Evolutionary conservation across 306 rosid genomes (phyloP).

Genomic region (Lathyrus sativus): DNA sequence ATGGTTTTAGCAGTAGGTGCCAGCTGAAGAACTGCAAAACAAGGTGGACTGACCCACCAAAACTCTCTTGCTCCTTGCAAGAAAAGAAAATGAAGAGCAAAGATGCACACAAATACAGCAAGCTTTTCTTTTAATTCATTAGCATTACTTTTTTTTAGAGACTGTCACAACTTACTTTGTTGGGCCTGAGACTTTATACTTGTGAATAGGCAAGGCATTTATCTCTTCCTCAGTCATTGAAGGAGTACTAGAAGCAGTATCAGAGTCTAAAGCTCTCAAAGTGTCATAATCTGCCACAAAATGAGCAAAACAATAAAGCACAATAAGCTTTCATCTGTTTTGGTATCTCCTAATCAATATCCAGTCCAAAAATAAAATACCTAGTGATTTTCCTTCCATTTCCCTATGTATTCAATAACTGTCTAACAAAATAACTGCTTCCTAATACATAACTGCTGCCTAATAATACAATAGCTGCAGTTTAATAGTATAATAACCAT

Average conservation of each 20-base stretch:
- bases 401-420: too few relatives aligned
- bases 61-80: background rate
- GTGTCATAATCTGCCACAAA: slow-evolving; percentile 47
- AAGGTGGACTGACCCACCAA: background rate
- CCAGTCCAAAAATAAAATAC: too few relatives aligned
- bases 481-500: too few relatives aligned
- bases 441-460: too few relatives aligned
- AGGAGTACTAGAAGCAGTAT: slow-evolving; percentile 44
- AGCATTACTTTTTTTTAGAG: background rate
- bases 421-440: too few relatives aligned
- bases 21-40: background rate
- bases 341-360: too few relatives aligned
- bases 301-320: slow-evolving; percentile 18
- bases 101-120: slow-evolving; percentile 9
- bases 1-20: background rate
- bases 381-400: too few relatives aligned
- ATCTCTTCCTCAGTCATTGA: slow-evolving; percentile 66
- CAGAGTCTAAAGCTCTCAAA: slow-evolving; percentile 41
- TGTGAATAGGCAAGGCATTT: slow-evolving; percentile 64
- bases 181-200: slow-evolving; percentile 44
- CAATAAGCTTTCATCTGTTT: background rate
- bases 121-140: slow-evolving; percentile 1
- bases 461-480: too few relatives aligned
- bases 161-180: slow-evolving; percentile 47
- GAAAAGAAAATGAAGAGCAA: background rate